These are phyloP conservation scores for Hansenula sp. DNA, from an alignment of 1,139 yeast species.

Conservation along the genomic window DNA sequence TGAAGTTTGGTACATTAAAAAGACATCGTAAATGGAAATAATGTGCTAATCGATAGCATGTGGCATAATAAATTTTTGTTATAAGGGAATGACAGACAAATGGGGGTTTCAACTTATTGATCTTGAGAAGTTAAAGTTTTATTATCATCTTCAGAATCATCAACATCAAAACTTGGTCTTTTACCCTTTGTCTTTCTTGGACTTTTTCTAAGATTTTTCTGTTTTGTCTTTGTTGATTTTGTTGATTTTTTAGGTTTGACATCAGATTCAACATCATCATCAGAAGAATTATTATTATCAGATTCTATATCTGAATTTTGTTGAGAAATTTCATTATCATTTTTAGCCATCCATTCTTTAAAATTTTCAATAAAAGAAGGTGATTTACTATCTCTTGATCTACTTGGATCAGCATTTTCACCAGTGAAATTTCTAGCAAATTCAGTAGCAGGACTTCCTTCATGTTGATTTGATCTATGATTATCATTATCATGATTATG, in stretches of 20 bases:
- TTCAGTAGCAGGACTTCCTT: conserved; percentile 45
- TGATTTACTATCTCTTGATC: conserved; percentile 26
- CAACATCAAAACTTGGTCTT: not conserved
- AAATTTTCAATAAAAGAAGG: conserved; percentile 55
- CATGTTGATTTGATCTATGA: conserved; percentile 5
- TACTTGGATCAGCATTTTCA: conserved; percentile 6
- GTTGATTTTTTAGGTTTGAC: not conserved
- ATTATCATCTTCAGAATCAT: conserved; percentile 3
- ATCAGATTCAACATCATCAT: not conserved
- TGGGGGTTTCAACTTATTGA: too few species aligned
- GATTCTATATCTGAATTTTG: not conserved
- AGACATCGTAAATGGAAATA: not conserved
- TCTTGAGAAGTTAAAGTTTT: conserved; percentile 2
- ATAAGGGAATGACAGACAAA: too few species aligned
- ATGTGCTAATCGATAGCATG: not conserved
- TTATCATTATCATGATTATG: conserved; percentile 6
- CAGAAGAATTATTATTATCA: not conserved
- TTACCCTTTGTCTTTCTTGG: not conserved
- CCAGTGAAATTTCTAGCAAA: conserved; percentile 51
- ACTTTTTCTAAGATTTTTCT: not conserved
- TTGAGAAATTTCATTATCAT: conserved; percentile 20
- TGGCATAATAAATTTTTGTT: too few species aligned
- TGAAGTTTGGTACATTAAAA: too few species aligned
- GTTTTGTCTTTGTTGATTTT: not conserved
- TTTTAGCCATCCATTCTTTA: conserved; percentile 62